phyloP scores from a whole-genome alignment of 352 stramenopile species.

The Halophytophthora batemanensis region DNA sequence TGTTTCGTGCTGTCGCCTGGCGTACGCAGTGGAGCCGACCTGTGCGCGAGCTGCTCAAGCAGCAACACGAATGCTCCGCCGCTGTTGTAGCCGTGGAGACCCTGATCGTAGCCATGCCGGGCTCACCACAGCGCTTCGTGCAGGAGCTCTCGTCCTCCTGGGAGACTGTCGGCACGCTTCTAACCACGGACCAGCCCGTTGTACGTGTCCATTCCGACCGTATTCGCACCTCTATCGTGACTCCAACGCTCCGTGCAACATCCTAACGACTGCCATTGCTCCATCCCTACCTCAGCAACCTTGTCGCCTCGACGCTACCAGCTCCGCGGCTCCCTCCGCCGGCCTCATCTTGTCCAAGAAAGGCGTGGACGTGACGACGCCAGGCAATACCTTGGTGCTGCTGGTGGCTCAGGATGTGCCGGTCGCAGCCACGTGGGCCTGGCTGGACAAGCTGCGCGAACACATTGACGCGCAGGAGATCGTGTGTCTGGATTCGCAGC shows the following conservation, averaged over 20 bases:
- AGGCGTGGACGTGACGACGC: conserved; percentile 21
- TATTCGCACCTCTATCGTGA: not conserved
- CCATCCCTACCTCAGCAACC: conserved; percentile 14
- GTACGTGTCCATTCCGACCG: conserved; percentile 18
- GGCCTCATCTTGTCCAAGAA: conserved; percentile 43
- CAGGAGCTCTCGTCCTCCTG: conserved; percentile 42
- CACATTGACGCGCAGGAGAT: conserved; percentile 44
- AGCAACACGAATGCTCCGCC: not conserved
- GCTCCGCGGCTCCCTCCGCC: not conserved
- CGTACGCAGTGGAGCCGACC: conserved; percentile 46
- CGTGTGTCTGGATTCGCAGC: conserved; percentile 59
- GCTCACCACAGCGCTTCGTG: conserved; percentile 44
- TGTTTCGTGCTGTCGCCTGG: not conserved
- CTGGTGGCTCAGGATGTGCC: conserved; percentile 43
- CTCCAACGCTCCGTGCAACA: no score
- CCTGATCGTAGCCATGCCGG: conserved; percentile 48
- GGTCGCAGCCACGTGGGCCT: conserved; percentile 41
- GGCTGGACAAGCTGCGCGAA: conserved; percentile 36
- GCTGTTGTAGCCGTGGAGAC: conserved; percentile 22
- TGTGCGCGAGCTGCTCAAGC: conserved; percentile 21
- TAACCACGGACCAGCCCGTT: conserved; percentile 47
- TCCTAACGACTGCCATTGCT: not conserved
- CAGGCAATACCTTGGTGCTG: conserved; percentile 38
- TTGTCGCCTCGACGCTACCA: conserved; percentile 13
- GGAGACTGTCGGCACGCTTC: conserved; percentile 43